Conservation (phyloP, 2,329 filamentous ascomycete genomes). For the Thielaviopsis euricoi region DNA sequence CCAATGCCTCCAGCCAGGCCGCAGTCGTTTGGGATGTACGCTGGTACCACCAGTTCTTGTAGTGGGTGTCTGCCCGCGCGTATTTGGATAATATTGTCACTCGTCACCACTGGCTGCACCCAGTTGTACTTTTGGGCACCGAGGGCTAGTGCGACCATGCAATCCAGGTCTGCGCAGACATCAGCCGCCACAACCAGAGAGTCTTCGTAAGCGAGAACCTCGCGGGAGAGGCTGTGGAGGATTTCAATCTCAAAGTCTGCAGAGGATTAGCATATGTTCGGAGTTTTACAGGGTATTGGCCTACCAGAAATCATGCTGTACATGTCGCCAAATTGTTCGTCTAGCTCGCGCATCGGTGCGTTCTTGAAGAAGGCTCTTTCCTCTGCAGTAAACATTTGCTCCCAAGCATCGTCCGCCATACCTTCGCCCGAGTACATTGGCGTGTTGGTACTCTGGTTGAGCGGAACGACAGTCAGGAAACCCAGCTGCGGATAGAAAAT, state of each 20-base stretch:
- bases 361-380: slow-evolving; percentile 76
- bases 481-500: slow-evolving; percentile 86
- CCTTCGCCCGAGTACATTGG: slow-evolving; percentile 46
- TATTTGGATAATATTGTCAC: slow-evolving; percentile 55
- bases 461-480: slow-evolving; percentile 62
- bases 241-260: slow-evolving; percentile 79
- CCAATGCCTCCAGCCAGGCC: slow-evolving; percentile 45
- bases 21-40: slow-evolving; percentile 73
- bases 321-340: slow-evolving; percentile 67
- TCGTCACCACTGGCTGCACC: slow-evolving; percentile 50
- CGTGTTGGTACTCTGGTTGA: slow-evolving; percentile 32
- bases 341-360: slow-evolving; percentile 60
- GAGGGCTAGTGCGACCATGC: slow-evolving; percentile 61
- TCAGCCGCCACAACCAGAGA: slow-evolving; percentile 56
- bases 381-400: slow-evolving; percentile 58
- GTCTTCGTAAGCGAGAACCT: slow-evolving; percentile 51
- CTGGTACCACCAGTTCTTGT: slow-evolving; percentile 66
- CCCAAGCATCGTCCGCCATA: slow-evolving; percentile 46
- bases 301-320: slow-evolving; percentile 69
- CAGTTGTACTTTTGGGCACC: slow-evolving; percentile 63
- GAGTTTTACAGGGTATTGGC: slow-evolving; percentile 12
- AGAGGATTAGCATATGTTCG: neutral
- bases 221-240: slow-evolving; percentile 56
- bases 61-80: slow-evolving; percentile 69
- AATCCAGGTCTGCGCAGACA: slow-evolving; percentile 73